Evolutionary conservation across 2,329 filamentous ascomycete species (phyloP), one percentile per base, ranked within the genome.

Genomic region (Chrysoporthe austroafricana): DNA sequence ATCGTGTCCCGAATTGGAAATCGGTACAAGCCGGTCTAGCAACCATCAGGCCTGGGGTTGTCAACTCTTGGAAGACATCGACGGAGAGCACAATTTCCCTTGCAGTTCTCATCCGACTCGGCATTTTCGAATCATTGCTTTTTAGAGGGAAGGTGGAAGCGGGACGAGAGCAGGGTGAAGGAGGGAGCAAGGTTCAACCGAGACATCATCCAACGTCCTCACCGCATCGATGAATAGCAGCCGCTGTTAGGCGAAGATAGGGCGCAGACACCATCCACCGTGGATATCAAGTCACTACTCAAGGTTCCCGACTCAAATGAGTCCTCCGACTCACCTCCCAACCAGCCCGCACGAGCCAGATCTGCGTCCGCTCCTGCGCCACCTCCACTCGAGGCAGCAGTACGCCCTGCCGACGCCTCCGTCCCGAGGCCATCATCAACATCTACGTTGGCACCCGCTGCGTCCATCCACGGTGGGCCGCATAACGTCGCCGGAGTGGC

Each of bases 201-300:
- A 65, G 44, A 50, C 36, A 43, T 5, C 34, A 50, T 61, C 44
- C 56, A 26, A 46, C n/a, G 21, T 32, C 58, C 26, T 32, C 21
- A 46, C 52, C 63, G 65, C 69, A 70, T 76, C 74, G 74, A 79
- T 79, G 78, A 78, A 71, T 72, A 73, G 57, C 68, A 69, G 73
- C 74, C 76, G 71, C 67, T 73, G 67, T 63, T 74, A 74, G 79
- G 76, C 78, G 74, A 70, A 70, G 54, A 67, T 75, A 77, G 73
- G 64, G 73, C 73, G 71, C 79, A 63, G 77, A 77, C 73, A 85
- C 85, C 86, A 88, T 84, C 39, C 88, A 94, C 85, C 87, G 90
- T 97, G 94, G 94, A 97, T 94, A 96, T 97, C 91, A 89, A 92
- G 81, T 90, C 91, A 73, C 88, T 97, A 73, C 87, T 97, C 81